Evolutionary conservation across 441 rosid species (phyloP), one percentile per base, ranked within the genome.

Genomic region (Pelargonium australe): DNA sequence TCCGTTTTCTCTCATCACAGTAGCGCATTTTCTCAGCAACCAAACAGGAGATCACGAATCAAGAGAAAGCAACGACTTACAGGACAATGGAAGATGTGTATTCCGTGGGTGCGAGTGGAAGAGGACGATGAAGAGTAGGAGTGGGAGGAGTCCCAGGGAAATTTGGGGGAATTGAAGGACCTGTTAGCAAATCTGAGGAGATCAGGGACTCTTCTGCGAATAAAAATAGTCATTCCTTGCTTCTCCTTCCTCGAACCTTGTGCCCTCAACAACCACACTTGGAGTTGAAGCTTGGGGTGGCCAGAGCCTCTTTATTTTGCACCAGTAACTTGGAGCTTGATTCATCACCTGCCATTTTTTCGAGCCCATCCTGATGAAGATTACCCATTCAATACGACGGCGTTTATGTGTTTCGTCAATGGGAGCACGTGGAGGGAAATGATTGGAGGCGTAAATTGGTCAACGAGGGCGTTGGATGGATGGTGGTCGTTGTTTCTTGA

Each of bases 71-170:
- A 9, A 14, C n/a, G 57, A 71, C 79, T 80, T 79, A 91, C 99
- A 0, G 92, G 94, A 81, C 96, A 89, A 40, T 89, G 96, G 80
- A 94, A 89, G 79, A 91, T 87, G 76, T 94, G 97, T 83, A 91
- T 77, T 74, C 99, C 99, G 43, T 87, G 87, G 70, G 82, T 67
- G 74, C 83, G 85, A 72, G 81, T 63, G 9, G 92, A 72, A 51
- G 83, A 76, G 65, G 77, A 34, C 60, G 90, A 77, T 64, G 82
- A 83, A 76, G 41, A 37, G 41, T 37, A 37, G 41, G 41, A 37
- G 8, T 74, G 78, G 61, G 74, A 71, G 71, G 84, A 68, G 63
- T 79, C 84, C 58, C 83, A 85, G 10, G 83, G 83, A 55, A 80
- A 55, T 49, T 75, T 71, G 53, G 51, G 65, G 68, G 85, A 79